phyloP scores from a whole-genome alignment of 352 stramenopile species.

The Phytophthora pseudosyringae region DNA sequence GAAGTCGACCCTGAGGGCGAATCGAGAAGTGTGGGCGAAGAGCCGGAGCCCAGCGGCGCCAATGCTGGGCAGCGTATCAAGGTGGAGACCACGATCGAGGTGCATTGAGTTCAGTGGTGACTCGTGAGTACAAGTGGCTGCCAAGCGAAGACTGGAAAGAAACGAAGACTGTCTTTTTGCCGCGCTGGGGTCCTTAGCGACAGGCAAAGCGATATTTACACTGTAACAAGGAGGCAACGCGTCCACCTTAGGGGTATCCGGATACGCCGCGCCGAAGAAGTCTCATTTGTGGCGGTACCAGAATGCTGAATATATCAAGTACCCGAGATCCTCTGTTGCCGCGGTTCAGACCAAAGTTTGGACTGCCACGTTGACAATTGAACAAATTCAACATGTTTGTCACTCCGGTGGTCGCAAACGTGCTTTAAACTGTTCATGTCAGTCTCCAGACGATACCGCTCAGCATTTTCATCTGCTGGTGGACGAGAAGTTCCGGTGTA shows the following conservation, averaged over 20 bases:
- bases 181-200: background rate
- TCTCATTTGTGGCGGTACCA: background rate
- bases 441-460: too few relatives aligned
- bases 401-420: too few relatives aligned
- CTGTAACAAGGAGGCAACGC: background rate
- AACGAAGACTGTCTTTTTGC: background rate
- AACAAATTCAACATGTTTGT: too few relatives aligned
- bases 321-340: too few relatives aligned
- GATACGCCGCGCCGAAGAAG: background rate
- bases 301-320: background rate
- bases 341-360: too few relatives aligned
- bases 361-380: too few relatives aligned
- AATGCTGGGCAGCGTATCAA: slow-evolving; percentile 1
- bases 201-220: background rate
- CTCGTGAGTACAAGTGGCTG: background rate
- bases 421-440: too few relatives aligned
- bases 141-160: background rate
- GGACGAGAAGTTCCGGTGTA: too few relatives aligned
- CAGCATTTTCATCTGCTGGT: too few relatives aligned
- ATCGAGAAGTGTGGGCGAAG: slow-evolving; percentile 3
- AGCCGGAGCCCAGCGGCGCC: slow-evolving; percentile 1
- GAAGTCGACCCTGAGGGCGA: slow-evolving; percentile 26
- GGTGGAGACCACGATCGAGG: slow-evolving; percentile 14
- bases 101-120: slow-evolving; percentile 14
- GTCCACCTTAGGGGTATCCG: too few relatives aligned